Conservation (phyloP, 2,329 filamentous ascomycete species). For the Aspergillus unguis region DNA sequence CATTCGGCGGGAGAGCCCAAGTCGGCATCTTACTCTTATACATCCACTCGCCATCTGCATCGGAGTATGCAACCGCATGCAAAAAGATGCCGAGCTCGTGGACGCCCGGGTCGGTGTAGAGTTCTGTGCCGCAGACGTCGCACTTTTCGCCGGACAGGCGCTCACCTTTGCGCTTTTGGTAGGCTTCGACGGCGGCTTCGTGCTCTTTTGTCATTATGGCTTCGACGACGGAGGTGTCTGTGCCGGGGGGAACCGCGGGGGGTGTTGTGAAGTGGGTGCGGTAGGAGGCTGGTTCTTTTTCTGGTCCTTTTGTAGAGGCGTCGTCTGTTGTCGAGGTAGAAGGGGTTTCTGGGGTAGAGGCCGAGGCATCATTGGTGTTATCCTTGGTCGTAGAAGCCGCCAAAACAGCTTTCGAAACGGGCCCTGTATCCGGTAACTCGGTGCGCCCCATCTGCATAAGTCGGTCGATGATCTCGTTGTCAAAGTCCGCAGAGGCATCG, state of each 20-base stretch:
- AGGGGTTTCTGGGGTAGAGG: background rate
- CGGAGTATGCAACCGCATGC: conserved; percentile 87
- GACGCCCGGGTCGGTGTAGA: conserved; percentile 87
- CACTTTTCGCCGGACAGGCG: conserved; percentile 86
- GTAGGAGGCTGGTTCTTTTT: conserved; percentile 60
- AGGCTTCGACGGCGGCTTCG: conserved; percentile 86
- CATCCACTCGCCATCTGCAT: conserved; percentile 76
- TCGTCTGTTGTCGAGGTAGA: background rate
- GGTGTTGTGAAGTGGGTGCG: conserved; percentile 52
- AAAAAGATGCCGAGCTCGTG: conserved; percentile 93
- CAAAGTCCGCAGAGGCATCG: conserved; percentile 67
- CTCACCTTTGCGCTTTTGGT: conserved; percentile 87
- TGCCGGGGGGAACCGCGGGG: conserved; percentile 35
- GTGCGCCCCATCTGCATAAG: conserved; percentile 90
- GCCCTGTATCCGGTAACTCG: conserved; percentile 75
- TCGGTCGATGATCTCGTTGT: conserved; percentile 84
- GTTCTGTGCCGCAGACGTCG: conserved; percentile 74
- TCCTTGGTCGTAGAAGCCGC: too few species aligned
- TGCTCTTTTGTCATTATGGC: conserved; percentile 44
- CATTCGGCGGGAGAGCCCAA: conserved; percentile 81
- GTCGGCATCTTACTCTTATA: conserved; percentile 79
- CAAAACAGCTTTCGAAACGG: background rate
- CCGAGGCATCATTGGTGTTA: too few species aligned
- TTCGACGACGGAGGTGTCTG: conserved; percentile 37
- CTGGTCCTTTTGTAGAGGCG: background rate